Evolutionary conservation across 108 stramenopile species (phyloP).

Genomic region (Nitzschia sp.): DNA sequence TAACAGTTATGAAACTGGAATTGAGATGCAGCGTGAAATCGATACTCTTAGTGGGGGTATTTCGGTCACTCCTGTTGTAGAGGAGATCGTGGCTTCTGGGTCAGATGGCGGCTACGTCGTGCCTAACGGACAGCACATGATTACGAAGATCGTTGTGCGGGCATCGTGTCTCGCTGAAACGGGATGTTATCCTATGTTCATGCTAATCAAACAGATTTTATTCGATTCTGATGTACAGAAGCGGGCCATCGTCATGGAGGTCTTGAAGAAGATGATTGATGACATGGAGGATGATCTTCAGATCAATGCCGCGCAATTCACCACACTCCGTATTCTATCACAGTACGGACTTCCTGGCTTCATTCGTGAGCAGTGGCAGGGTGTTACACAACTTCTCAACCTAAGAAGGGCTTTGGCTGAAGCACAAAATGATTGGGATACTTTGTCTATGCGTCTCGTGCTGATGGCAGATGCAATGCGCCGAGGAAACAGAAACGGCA

Average conservation of each 20-base stretch:
- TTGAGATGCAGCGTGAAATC: conserved; percentile 47
- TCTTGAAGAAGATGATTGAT: conserved; percentile 67
- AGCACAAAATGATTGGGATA: conserved; percentile 77
- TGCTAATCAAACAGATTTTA: conserved; percentile 62
- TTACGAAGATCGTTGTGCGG: conserved; percentile 62
- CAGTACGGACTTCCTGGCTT: conserved; percentile 38
- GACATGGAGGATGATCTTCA: conserved; percentile 44
- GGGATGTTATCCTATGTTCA: conserved; percentile 64
- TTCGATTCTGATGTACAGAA: conserved; percentile 49
- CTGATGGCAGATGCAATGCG: conserved; percentile 63
- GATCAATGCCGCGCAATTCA: conserved; percentile 50
- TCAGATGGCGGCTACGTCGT: conserved; percentile 52
- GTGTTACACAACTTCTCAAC: conserved; percentile 64
- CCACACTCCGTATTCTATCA: conserved; percentile 26
- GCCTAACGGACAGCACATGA: conserved; percentile 60
- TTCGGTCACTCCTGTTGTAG: conserved; percentile 33
- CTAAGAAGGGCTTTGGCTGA: conserved; percentile 48
- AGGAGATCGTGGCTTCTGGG: conserved; percentile 37
- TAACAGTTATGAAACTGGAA: conserved; percentile 22
- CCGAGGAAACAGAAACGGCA: conserved; percentile 55
- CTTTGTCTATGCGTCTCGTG: conserved; percentile 50
- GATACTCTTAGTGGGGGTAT: conserved; percentile 79
- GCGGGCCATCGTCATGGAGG: conserved; percentile 55
- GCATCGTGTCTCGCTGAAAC: conserved; percentile 63
- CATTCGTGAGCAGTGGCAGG: conserved; percentile 79